Base-by-base conservation (phyloP, 2,329 filamentous ascomycete species). In the Geosmithia putterillii region DNA sequence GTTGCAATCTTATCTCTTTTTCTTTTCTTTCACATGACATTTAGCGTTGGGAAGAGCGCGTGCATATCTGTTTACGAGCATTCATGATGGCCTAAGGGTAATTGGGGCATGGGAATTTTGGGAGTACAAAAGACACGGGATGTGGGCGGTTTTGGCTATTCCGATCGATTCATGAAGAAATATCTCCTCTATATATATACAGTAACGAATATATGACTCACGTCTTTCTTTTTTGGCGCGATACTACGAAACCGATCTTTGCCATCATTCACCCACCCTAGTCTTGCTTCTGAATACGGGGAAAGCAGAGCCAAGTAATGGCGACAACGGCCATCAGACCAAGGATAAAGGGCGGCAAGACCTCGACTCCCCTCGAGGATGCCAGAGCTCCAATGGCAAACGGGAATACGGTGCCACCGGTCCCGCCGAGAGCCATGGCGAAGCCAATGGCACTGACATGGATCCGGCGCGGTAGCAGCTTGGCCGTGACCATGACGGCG, bases 391-490 rank as follows among this genome's bases (percentile, higher is more conserved):
- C 79, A 2, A 81, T 77, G 0, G 73, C 67, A 64, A 83, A 60
- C 45, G 79, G 64, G 60, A 82, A 58, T 4, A 77, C 56, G 0
- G 81, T 80, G 2, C 79, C 82, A 0, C 84, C 84, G 1, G 70
- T 73, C 0, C 82, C 81, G 0, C 84, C 84, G 54, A 87, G 74
- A 0, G 83, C 82, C 40, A 82, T 78, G 1, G 79, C 80, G 48
- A 88, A 88, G 0, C 84, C 83, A 46, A 89, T 83, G 0, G 78
- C 75, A 6, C 73, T 75, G 7, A 87, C 82, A 50, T 88, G 84
- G 4, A 86, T 65, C 45, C 81, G 71, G 38, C 71, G 71, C 0
- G 84, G 84, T 0, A 89, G 66, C 3, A 88, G 64, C 49, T 83
- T 86, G 0, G 81, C 82, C 4, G 78, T 75, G 2, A 79, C 72